These are phyloP conservation scores for Petunia hybrid DNA, from an alignment of 305 asterid genomes.

Conservation along the genomic window DNA sequence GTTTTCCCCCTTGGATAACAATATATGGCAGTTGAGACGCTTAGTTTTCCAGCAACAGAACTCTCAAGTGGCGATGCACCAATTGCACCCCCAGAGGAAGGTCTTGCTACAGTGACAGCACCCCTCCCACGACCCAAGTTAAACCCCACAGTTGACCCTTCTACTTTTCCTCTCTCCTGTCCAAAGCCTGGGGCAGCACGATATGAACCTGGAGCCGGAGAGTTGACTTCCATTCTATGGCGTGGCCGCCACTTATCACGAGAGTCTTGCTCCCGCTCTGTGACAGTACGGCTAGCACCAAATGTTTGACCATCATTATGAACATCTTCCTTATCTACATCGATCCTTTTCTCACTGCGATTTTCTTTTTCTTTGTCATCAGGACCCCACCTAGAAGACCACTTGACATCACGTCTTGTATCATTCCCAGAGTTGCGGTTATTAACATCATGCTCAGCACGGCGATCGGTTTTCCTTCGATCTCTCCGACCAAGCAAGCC, in stretches of 20 bases:
- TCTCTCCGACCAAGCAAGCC: conserved; percentile 94
- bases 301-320: conserved; percentile 66
- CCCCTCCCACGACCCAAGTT: conserved; percentile 90
- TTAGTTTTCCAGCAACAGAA: conserved; percentile 58
- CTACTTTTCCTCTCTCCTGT: conserved; percentile 72
- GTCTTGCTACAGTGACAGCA: conserved; percentile 49
- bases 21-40: conserved; percentile 41
- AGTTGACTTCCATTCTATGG: conserved; percentile 85
- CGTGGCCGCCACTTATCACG: conserved; percentile 99
- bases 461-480: conserved; percentile 87
- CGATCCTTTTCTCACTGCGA: conserved; percentile 68
- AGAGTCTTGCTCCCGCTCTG: conserved; percentile 86
- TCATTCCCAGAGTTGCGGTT: conserved; percentile 77
- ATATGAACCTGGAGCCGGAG: conserved; percentile 64
- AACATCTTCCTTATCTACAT: conserved; percentile 78
- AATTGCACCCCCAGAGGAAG: conserved; percentile 52
- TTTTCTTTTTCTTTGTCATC: conserved; percentile 91
- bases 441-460: conserved; percentile 70
- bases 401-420: conserved; percentile 85
- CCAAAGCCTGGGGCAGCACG: conserved; percentile 99
- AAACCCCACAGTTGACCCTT: conserved; percentile 78
- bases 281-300: conserved; percentile 59
- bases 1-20: conserved; percentile 90
- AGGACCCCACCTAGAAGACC: conserved; percentile 98
- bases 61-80: conserved; percentile 57